Evolutionary conservation across 768 basidiomycete genomes (phyloP).

Genomic region (Pleurotus cornucopiae): DNA sequence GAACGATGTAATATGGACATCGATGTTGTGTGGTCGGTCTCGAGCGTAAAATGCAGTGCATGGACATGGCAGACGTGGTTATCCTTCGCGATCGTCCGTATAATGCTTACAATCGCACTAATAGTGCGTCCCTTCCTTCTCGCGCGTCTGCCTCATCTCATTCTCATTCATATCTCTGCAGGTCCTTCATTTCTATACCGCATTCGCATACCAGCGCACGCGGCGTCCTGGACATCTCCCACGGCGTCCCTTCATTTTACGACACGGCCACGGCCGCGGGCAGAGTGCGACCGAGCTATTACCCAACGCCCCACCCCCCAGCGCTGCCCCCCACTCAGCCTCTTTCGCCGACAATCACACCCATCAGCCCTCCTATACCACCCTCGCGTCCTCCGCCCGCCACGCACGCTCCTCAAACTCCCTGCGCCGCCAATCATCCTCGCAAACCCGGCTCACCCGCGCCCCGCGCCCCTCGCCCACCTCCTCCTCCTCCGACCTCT

Average conservation of each 20-base stretch:
- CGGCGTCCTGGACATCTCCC: slow-evolving; percentile 2
- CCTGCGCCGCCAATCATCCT: background rate
- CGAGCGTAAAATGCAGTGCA: slow-evolving; percentile 22
- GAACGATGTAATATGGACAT: slow-evolving; percentile 60
- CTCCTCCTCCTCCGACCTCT: background rate
- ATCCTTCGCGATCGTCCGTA: slow-evolving; percentile 44
- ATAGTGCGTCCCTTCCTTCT: slow-evolving; percentile 41
- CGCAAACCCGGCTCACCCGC: background rate
- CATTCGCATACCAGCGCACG: slow-evolving; percentile 16
- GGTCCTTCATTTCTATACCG: slow-evolving; percentile 19
- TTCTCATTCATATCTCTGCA: slow-evolving; percentile 5
- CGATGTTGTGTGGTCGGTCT: slow-evolving; percentile 61
- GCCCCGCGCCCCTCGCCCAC: background rate
- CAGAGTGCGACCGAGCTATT: slow-evolving; percentile 3
- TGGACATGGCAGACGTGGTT: slow-evolving; percentile 54
- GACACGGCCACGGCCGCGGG: background rate
- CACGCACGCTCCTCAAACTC: background rate
- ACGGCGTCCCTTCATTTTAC: background rate
- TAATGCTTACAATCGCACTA: slow-evolving; percentile 46
- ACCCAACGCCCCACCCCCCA: background rate
- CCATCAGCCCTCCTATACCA: slow-evolving; percentile 2
- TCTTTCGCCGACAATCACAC: slow-evolving; percentile 1
- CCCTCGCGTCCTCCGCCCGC: slow-evolving; percentile 1
- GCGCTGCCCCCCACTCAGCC: background rate
- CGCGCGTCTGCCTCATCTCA: background rate